A percentile compares a stretch with the other conserved stretches of the same genome.
These are phyloP conservation scores for Grosmannia serpens DNA, from an alignment of 2,329 filamentous ascomycete genomes.

Conservation along the genomic window DNA sequence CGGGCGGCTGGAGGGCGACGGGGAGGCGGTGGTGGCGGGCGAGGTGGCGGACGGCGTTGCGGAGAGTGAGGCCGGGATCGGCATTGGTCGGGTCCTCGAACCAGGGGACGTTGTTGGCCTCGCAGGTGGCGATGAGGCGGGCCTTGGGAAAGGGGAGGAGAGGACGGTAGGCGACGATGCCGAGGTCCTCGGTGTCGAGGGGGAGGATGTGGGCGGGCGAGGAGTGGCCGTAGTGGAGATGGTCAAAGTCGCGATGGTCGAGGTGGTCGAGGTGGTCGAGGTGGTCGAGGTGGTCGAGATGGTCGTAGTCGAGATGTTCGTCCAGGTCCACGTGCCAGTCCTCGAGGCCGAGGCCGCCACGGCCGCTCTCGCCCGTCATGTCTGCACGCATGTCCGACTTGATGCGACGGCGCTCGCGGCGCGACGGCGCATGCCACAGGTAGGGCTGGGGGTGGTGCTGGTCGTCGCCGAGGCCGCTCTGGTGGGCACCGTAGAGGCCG, in stretches of 20 bases:
- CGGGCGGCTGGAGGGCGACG: constrained; percentile 51
- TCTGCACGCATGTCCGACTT: constrained; percentile 15
- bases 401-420: constrained; percentile 14
- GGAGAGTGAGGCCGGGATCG: constrained; percentile 61
- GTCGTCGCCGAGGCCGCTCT: constrained; percentile 47
- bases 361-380: neutral
- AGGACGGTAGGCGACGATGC: constrained; percentile 57
- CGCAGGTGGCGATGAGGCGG: constrained; percentile 63
- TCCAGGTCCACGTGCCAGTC: neutral
- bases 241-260: constrained; percentile 11
- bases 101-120: constrained; percentile 56
- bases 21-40: constrained; percentile 51
- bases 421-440: constrained; percentile 23
- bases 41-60: constrained; percentile 71
- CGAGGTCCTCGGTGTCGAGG: constrained; percentile 45
- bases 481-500: constrained; percentile 59
- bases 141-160: constrained; percentile 61
- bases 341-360: neutral
- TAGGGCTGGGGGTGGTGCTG: constrained; percentile 24
- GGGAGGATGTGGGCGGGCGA: constrained; percentile 8
- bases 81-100: constrained; percentile 78
- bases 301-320: neutral
- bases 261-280: neutral
- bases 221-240: constrained; percentile 11
- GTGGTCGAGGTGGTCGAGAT: constrained; percentile 7